Evolutionary conservation across 2,329 filamentous ascomycete genomes (phyloP).

Genomic region (Fusarium cyanostomum): DNA sequence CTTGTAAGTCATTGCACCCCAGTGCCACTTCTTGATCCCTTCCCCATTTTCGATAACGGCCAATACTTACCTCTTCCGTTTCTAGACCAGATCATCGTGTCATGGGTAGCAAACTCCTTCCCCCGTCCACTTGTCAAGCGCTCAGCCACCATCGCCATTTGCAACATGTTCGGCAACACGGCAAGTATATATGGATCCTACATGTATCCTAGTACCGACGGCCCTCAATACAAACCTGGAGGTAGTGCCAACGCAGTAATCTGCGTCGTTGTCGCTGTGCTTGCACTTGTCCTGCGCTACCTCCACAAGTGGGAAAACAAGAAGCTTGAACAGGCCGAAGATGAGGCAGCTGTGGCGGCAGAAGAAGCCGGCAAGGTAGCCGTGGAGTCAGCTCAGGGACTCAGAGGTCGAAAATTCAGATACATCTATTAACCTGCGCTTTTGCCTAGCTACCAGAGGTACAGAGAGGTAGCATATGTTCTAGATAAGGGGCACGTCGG

Average conservation of each 20-base stretch:
- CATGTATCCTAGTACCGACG: constrained; percentile 55
- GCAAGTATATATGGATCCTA: constrained; percentile 59
- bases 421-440: constrained; percentile 24
- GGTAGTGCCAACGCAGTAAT: constrained; percentile 70
- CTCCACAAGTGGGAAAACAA: constrained; percentile 69
- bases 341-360: constrained; percentile 13
- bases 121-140: constrained; percentile 75
- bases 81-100: constrained; percentile 66
- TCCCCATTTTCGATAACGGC: no score
- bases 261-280: constrained; percentile 65
- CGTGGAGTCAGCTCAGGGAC: background rate
- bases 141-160: constrained; percentile 71
- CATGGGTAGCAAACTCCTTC: constrained; percentile 74
- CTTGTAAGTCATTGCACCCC: constrained; percentile 46
- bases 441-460: no score
- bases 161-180: constrained; percentile 72
- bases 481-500: no score
- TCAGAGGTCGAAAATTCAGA: constrained; percentile 13
- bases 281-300: constrained; percentile 63
- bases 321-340: constrained; percentile 61
- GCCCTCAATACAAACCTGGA: constrained; percentile 58
- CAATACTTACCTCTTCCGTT: background rate
- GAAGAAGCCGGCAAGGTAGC: background rate
- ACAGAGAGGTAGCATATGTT: no score
- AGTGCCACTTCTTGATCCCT: accelerated